Base-by-base conservation (phyloP, 352 stramenopile species). In the Phytophthora crassamura region DNA sequence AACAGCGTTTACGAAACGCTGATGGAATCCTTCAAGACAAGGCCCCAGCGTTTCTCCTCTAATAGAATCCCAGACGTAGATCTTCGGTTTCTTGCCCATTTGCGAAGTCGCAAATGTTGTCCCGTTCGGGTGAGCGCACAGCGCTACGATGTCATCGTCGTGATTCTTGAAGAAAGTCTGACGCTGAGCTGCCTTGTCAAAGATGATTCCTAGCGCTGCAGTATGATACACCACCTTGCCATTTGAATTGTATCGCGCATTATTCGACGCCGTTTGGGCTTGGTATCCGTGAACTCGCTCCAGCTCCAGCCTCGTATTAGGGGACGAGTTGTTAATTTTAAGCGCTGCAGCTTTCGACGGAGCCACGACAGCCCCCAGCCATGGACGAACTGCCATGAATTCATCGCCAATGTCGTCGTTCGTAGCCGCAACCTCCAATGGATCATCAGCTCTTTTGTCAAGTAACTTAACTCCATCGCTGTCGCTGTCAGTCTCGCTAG, bases 351-450 rank as follows among this genome's bases (percentile, higher is more conserved):
- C 51, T 46, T 79, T 80, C 8, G 81, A 80, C n/a, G 90, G 90
- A 2, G 84, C 59, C 0, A 95, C 84, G 9, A 97, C 89, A 0
- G 87, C 82, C 7, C 90, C 90, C 7, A 97, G 49, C 87, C 89
- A 97, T 4, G 90, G 90, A 43, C 94, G 94, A 9, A 97, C 84
- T 7, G 90, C 90, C 89, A 97, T 94, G 36, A 97, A 97, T 59
- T 97, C 86, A 59, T 97, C 90, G 0, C 90, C 90, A 18, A 82
- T 64, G 16, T 86, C 74, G 5, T 85, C 75, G 2, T 70, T 69
- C 1, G 45, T 50, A 20, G 63, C 56, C 3, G 52, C 64, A 2
- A 76, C 46, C 12, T 69, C 57, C n/a, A 83, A 67, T 7, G 70
- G 48, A 60, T 82, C 69, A 34, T 66, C 71, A 15, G 64, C 49